phyloP scores from a whole-genome alignment of 371 early-diverging fungal species.

The Mortierella sp. region DNA sequence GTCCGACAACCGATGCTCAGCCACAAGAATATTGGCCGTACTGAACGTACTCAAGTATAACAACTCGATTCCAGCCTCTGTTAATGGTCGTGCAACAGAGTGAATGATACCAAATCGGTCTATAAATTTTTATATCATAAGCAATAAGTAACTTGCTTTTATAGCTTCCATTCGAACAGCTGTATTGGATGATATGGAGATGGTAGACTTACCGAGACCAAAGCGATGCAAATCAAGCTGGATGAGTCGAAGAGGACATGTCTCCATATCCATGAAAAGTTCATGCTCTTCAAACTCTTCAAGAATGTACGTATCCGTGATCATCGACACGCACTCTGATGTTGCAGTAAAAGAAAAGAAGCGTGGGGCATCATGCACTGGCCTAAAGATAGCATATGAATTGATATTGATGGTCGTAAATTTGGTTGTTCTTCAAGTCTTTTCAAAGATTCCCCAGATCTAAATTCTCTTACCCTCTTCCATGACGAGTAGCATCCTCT shows the following conservation, averaged over 20 bases:
- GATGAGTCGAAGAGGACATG: slow-evolving; percentile 72
- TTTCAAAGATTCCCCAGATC: no score
- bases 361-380: slow-evolving; percentile 44
- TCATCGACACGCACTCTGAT: slow-evolving; percentile 78
- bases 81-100: slow-evolving; percentile 80
- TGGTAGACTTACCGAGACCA: slow-evolving; percentile 53
- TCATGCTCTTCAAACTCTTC: slow-evolving; percentile 71
- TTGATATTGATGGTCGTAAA: neutral
- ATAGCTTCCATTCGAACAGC: neutral
- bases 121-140: slow-evolving; percentile 13
- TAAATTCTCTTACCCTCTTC: slow-evolving; percentile 17
- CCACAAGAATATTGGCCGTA: slow-evolving; percentile 81
- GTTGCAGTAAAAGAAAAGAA: slow-evolving; percentile 83
- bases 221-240: slow-evolving; percentile 79
- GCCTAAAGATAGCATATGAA: neutral
- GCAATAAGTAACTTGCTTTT: neutral
- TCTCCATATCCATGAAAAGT: slow-evolving; percentile 69
- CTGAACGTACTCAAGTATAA: slow-evolving; percentile 78
- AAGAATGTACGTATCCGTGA: slow-evolving; percentile 73
- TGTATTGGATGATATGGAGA: neutral
- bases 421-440: neutral
- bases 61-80: slow-evolving; percentile 73
- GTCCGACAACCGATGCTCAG: slow-evolving; percentile 45
- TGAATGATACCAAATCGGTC: slow-evolving; percentile 82
- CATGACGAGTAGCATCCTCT: slow-evolving; percentile 25